phyloP scores from a whole-genome alignment of 306 rosid genomes.

The Macrotyloma uniflorum region DNA sequence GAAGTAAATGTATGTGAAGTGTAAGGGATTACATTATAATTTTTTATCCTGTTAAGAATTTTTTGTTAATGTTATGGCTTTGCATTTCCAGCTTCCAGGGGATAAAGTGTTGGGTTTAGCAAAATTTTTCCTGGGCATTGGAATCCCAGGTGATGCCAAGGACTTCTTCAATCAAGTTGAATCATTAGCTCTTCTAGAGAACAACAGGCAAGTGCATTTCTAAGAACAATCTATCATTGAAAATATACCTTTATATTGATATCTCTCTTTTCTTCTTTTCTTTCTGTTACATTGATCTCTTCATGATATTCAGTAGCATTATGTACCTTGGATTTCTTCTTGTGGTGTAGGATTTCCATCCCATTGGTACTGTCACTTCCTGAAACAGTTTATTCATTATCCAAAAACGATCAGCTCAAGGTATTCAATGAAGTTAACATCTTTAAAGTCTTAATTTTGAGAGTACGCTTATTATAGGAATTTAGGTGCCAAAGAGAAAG shows the following conservation, averaged over 20 bases:
- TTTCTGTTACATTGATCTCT: conserved; percentile 3
- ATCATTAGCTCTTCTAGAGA: conserved; percentile 80
- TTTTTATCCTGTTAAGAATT: conserved; percentile 8
- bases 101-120: conserved; percentile 89
- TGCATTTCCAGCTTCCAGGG: conserved; percentile 72
- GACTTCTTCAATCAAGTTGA: conserved; percentile 92
- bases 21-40: conserved; percentile 10
- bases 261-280: conserved; percentile 23
- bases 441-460: not conserved
- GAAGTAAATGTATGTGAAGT: conserved; percentile 67
- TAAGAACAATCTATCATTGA: not conserved
- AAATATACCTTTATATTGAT: conserved; percentile 14
- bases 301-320: conserved; percentile 4
- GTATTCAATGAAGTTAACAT: conserved; percentile 45
- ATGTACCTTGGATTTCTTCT: conserved; percentile 29
- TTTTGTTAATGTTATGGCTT: conserved; percentile 43
- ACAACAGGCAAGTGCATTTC: conserved; percentile 65
- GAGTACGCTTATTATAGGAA: too few species aligned
- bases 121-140: conserved; percentile 87
- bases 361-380: conserved; percentile 90
- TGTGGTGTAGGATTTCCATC: conserved; percentile 68
- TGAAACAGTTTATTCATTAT: conserved; percentile 79
- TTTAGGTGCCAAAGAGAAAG: not conserved
- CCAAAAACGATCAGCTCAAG: conserved; percentile 79
- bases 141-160: conserved; percentile 89